Evolutionary conservation across 1,284 basidiomycete species (phyloP), one percentile per base, ranked within the genome.

Genomic region (Chiua sp.): DNA sequence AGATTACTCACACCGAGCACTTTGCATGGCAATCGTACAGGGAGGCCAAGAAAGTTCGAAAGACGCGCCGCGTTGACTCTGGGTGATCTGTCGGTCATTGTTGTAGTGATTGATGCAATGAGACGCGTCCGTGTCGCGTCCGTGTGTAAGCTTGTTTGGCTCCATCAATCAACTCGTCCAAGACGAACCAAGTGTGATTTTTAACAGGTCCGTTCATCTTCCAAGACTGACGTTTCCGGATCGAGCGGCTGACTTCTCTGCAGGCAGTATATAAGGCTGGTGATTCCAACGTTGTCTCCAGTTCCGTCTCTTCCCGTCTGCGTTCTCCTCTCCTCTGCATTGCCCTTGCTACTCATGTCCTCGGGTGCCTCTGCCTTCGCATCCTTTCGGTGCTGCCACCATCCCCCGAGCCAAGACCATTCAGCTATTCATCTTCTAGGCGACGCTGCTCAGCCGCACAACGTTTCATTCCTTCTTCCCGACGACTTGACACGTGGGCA

Each of bases 1-100:
- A 28, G 5, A 60, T 12, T 32, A 32, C 67, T 61, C 49, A 90
- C 91, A 66, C 79, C 84, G 58, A 92, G 67, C 28, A 90, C 78
- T 75, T 92, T 93, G 66, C 88, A 89, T 0, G 87, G 80, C 16
- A 96, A 69, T 42, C 93, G 79, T n/a, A 96, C 87, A 1, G 80
- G 85, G 56, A 86, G 82, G 2, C 84, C 86, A 2, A 80, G 58
- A 63, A 81, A 90, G 28, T 81, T 69, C 3, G 78, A 74, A 44
- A 92, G 78, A 51, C 83, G 82, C 2, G 84, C 82, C 22, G 85
- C 83, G 71, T 92, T 92, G 59, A 91, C 85, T 67, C 88, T 86
- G 26, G 86, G 83, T 5, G 87, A 83, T 52, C 78, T 66, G 53
- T 85, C 79, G 8, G 44, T 37, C 79, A 80, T 81, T 39, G 54